Base-by-base conservation (phyloP, 2,329 filamentous ascomycete genomes). In the Penicillium sp. region DNA sequence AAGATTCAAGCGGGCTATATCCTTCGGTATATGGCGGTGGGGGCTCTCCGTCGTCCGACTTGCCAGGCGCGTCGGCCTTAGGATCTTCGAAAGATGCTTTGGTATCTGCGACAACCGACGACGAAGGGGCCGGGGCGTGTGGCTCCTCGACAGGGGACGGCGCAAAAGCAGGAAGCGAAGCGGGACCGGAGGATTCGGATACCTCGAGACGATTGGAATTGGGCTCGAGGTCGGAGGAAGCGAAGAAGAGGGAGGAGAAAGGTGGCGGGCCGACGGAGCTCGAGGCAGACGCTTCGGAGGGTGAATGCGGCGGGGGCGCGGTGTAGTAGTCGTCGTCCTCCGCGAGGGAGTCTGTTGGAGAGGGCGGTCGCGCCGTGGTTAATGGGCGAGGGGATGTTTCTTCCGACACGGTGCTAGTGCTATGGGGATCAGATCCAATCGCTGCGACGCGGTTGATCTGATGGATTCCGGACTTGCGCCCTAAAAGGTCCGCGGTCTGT, bases 21-120 rank as follows among this genome's bases (percentile, higher is more conserved):
- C 93, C 92, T 68, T 97, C 93, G 62, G 90, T 91, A 74, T 99
- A 99, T 51, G 94, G 93, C 52, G 94, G 94, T 55, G 94, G 94
- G 52, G 93, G 93, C 78, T 97, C 94, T 75, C 85, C 84, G 76
- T 97, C 93, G 79, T 87, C 84, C 52, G 82, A 68, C 72, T 94
- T 94, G 64, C 84, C 85, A 52, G 86, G 86, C 30, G 86, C 83
- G 64, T 88, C 83, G 66, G 84, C 84, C 75, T 96, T 96, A 61
- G 83, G 88, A 73, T 96, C 91, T 63, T 90, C 88, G 67, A 95
- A 85, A 45, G 87, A 89, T 65, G 88, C 86, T 76, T 96, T 95
- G 67, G 90, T 93, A 69, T 95, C 90, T 60, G 85, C 84, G 64
- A 83, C 76, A 61, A 81, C 77, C 27, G 79, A 78, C 49, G 79